Base-by-base conservation (phyloP, 805 yeast species). In the Metschnikowia henanensis region DNA sequence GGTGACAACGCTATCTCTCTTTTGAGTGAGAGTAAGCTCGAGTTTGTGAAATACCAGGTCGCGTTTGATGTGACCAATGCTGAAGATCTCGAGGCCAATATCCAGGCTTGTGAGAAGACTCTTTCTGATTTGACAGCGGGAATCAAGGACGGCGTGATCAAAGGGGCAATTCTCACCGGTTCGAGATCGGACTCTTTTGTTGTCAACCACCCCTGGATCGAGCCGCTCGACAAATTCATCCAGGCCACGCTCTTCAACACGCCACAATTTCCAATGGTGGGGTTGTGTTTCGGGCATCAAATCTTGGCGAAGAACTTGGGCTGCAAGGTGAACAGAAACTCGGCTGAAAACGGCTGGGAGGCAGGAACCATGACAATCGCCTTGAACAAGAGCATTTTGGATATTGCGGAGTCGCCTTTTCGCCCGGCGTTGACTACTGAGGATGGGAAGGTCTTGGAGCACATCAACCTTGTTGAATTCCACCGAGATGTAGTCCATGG, bases 201-300 rank as follows among this genome's bases (percentile, higher is more conserved):
- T 21, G 53, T 53, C 2, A 62, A 65, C 9, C 57, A 61, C 1
- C 56, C 58, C 18, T 76, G 81, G 81, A 67, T 80, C 35, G 43
- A 55, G 22, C 55, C 55, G 10, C 56, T 79, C 31, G 63, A 66
- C 29, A 57, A 62, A 4, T 78, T 68, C 55, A 44, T 71, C 23
- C 47, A 51, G 5, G 21, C 39, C 10, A 19, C 48, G 2, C 43
- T 64, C n/a, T 45, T 52, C 20, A 18, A 47, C 21, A 45, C 51
- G 20, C 46, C 49, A 5, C 46, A 56, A 25, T 62, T 74, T n/a
- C 84, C 85, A 2, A 45, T 81, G 4, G 74, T 79, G 5, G 95
- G 95, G 3, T 68, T 89, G 32, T 89, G 97, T 62, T 89, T 88
- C 60, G 97, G 96, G 5, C 97, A 90, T 62, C 97, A 89, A 60